phyloP scores from a whole-genome alignment of 2,329 filamentous ascomycete species.

The Aspergillus pseudoviridinutans region DNA sequence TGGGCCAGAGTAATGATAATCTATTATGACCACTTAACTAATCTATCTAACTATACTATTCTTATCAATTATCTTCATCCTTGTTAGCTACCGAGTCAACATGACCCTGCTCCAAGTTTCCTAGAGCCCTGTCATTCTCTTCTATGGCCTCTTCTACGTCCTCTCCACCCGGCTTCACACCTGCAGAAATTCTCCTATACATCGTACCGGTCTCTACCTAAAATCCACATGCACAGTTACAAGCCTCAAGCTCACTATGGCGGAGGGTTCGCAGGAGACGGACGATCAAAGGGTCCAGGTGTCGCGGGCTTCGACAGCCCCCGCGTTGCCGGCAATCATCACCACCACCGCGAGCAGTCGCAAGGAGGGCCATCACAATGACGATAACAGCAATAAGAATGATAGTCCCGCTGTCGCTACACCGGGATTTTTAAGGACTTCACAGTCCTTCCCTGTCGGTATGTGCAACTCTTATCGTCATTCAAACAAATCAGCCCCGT shows the following conservation, averaged over 20 bases:
- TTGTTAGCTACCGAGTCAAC: background rate
- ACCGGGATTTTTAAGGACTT: slow-evolving; percentile 13
- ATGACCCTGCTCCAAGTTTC: background rate
- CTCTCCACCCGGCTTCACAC: background rate
- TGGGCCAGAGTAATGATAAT: background rate
- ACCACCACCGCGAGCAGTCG: slow-evolving; percentile 20
- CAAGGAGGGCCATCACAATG: slow-evolving; percentile 9
- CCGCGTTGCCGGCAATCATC: slow-evolving; percentile 19
- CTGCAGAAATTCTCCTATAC: background rate
- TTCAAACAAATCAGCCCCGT: slow-evolving; percentile 1
- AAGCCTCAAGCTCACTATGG: slow-evolving; percentile 23
- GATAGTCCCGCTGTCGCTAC: slow-evolving; percentile 8
- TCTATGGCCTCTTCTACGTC: background rate
- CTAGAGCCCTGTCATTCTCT: slow-evolving; percentile 2
- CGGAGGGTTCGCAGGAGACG: slow-evolving; percentile 28
- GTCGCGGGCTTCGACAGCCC: slow-evolving; percentile 22
- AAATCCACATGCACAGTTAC: slow-evolving; percentile 20
- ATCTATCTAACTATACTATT: background rate
- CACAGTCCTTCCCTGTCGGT: slow-evolving; percentile 25
- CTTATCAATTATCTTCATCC: background rate
- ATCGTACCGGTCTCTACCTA: background rate
- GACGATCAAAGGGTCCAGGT: slow-evolving; percentile 17
- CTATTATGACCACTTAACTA: background rate
- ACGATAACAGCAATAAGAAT: slow-evolving; percentile 5
- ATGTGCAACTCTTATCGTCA: slow-evolving; percentile 10